phyloP scores from a whole-genome alignment of 495 filamentous ascomycete species.

The Clavariopsis aquatica region DNA sequence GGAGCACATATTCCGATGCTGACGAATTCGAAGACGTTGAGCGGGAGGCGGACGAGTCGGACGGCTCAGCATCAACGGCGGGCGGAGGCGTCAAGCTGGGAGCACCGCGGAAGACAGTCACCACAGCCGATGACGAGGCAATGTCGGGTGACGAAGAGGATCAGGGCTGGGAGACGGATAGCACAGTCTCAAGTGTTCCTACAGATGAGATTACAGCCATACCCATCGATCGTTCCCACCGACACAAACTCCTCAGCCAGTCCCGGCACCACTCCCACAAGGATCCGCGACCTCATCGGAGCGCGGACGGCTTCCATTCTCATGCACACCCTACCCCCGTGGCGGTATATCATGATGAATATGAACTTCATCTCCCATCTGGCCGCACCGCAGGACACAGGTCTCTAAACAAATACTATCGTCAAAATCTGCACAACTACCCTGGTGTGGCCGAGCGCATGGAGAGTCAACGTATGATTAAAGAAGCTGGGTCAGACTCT shows the following conservation, averaged over 20 bases:
- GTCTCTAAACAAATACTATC: slow-evolving; percentile 79
- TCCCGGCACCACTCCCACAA: slow-evolving; percentile 66
- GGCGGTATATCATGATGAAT: slow-evolving; percentile 83
- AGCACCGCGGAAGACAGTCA: slow-evolving; percentile 31
- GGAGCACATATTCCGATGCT: slow-evolving; percentile 84
- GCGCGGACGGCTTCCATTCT: slow-evolving; percentile 71
- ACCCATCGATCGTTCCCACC: slow-evolving; percentile 63
- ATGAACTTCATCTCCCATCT: slow-evolving; percentile 90
- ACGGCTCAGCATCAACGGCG: slow-evolving; percentile 49
- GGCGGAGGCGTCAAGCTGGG: slow-evolving; percentile 62
- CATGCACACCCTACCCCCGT: slow-evolving; percentile 61
- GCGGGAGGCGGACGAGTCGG: slow-evolving; percentile 46
- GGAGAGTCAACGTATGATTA: slow-evolving; percentile 42
- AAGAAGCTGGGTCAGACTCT: slow-evolving; percentile 41
- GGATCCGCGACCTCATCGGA: slow-evolving; percentile 65
- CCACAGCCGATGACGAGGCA: slow-evolving; percentile 15
- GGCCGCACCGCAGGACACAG: slow-evolving; percentile 90
- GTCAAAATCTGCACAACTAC: slow-evolving; percentile 87
- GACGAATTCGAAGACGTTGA: slow-evolving; percentile 46
- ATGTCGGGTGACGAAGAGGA: slow-evolving; percentile 44
- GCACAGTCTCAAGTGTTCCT: slow-evolving; percentile 77
- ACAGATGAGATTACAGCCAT: slow-evolving; percentile 72
- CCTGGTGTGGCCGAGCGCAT: slow-evolving; percentile 66
- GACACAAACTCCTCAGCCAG: slow-evolving; percentile 60
- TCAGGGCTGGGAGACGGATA: slow-evolving; percentile 92